Evolutionary conservation across 164 flowering plant species (phyloP), one percentile per base, ranked within the genome.

Genomic region (Piper longum): DNA sequence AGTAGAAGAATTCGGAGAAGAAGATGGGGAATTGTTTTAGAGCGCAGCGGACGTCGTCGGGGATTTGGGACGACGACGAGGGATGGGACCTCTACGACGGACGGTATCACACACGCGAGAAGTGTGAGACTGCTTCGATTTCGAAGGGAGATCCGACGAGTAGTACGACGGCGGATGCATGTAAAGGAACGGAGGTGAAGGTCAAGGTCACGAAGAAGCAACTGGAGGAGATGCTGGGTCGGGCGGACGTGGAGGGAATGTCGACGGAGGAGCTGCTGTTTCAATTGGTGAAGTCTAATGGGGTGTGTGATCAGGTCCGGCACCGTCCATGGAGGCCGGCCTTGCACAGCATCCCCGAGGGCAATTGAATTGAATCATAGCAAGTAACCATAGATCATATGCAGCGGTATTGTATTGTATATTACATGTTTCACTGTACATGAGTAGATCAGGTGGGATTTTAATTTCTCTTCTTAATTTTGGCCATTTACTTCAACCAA

Each of bases 341-440:
- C 11, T 69, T 81, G 56, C 76, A 70, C 62, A 81, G 82, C 54
- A 78, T 81, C 19, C 80, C 84, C 4, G 84, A 81, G 67, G 44
- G 57, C 17, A 57, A 64, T 13, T 64, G 61, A 64, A 26, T 26
- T 26, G 2, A 26, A 26, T 26, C 36, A 26, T 26, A 26, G 36
- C 36, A 26, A 26, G 36, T 2, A 26, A 26, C 36, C 36, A 26
- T 26, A 26, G 36, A 26, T 26, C 36, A 26, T 26, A 26, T 26
- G 36, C 36, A 26, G 36, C 36, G 36, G 36, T 26, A 26, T 26
- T 26, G 36, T 26, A 26, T 26, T 26, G 36, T 26, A 26, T 26
- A 26, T 26, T 26, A 26, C 36, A 26, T 26, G 36, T 1, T 26
- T 26, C 36, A 26, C 36, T 26, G 36, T 26, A 26, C 36, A 26